phyloP scores from a whole-genome alignment of 139 green algal species.

The Nannochloris sp. region DNA sequence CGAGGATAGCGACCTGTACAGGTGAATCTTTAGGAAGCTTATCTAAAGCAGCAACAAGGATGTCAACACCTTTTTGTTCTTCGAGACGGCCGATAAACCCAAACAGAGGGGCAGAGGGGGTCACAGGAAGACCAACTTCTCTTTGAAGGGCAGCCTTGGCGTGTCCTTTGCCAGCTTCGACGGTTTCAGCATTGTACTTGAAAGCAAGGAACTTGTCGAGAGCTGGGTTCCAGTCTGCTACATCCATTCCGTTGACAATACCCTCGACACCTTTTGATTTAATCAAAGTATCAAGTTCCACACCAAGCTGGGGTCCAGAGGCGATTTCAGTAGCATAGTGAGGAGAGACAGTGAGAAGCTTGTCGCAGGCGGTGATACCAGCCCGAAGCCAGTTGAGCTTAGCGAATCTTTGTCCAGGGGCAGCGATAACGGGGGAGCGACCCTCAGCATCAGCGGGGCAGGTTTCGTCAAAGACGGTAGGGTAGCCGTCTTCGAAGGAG shows the following conservation, averaged over 20 bases:
- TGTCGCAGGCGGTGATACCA: conserved; percentile 83
- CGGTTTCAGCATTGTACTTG: conserved; percentile 81
- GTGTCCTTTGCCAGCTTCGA: conserved; percentile 78
- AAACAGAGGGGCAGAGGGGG: conserved; percentile 75
- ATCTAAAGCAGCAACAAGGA: conserved; percentile 81
- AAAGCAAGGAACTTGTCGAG: conserved; percentile 93
- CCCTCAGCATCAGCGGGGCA: conserved; percentile 36
- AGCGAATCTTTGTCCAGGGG: conserved; percentile 36
- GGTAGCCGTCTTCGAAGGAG: conserved; percentile 78
- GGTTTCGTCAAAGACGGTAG: conserved; percentile 65
- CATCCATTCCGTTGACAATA: conserved; percentile 99
- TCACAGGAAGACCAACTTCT: conserved; percentile 64
- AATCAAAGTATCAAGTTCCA: conserved; percentile 80
- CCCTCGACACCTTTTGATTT: conserved; percentile 73
- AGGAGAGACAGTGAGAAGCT: conserved; percentile 90
- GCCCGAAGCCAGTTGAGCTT: conserved; percentile 98
- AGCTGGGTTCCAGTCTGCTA: conserved; percentile 87
- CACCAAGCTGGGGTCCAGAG: conserved; percentile 60
- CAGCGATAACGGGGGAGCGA: neutral
- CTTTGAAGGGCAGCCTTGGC: conserved; percentile 84
- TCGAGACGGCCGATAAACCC: conserved; percentile 92
- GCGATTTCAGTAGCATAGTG: conserved; percentile 94
- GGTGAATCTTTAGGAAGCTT: conserved; percentile 54
- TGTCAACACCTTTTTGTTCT: conserved; percentile 99
- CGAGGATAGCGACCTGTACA: conserved; percentile 81